Conservation (phyloP, 1,139 yeast genomes). For the Candida buenavistaensis region DNA sequence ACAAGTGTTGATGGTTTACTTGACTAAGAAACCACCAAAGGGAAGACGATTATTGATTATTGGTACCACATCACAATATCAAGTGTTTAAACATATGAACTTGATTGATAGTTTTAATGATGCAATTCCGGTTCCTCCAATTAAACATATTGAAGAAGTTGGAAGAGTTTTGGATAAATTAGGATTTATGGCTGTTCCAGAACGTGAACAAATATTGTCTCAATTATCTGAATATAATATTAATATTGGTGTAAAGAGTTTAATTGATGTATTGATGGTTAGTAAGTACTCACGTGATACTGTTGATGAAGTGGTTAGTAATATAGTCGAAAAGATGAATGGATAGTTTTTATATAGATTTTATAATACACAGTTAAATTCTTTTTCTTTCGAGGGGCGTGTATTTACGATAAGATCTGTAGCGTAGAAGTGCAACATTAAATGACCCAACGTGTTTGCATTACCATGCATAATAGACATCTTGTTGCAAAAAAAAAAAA, state of each 20-base stretch:
- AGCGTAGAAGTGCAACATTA: too few species aligned
- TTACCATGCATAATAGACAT: not conserved
- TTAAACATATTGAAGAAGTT: slow-evolving; percentile 67
- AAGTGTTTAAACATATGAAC: slow-evolving; percentile 83
- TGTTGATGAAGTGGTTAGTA: slow-evolving; percentile 60
- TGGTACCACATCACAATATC: slow-evolving; percentile 85
- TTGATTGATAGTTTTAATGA: slow-evolving; percentile 79
- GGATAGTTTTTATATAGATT: slow-evolving; percentile 3
- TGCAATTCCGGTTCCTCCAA: slow-evolving; percentile 78
- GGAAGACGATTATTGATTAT: slow-evolving; percentile 83
- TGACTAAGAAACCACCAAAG: slow-evolving; percentile 83
- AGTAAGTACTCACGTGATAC: slow-evolving; percentile 69
- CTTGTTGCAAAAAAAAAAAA: not conserved
- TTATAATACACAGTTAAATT: too few species aligned
- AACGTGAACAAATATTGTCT: slow-evolving; percentile 54
- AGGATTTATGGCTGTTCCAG: slow-evolving; percentile 55
- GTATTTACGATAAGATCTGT: too few species aligned
- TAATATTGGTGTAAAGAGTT: slow-evolving; percentile 80
- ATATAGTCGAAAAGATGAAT: slow-evolving; percentile 23
- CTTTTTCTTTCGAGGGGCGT: too few species aligned
- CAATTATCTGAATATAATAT: slow-evolving; percentile 45
- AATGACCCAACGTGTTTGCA: not conserved
- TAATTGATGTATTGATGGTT: slow-evolving; percentile 81
- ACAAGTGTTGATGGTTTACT: slow-evolving; percentile 79
- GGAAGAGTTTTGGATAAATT: slow-evolving; percentile 68